phyloP scores from a whole-genome alignment of 2,329 filamentous ascomycete genomes.

The Alternaria arbusti region DNA sequence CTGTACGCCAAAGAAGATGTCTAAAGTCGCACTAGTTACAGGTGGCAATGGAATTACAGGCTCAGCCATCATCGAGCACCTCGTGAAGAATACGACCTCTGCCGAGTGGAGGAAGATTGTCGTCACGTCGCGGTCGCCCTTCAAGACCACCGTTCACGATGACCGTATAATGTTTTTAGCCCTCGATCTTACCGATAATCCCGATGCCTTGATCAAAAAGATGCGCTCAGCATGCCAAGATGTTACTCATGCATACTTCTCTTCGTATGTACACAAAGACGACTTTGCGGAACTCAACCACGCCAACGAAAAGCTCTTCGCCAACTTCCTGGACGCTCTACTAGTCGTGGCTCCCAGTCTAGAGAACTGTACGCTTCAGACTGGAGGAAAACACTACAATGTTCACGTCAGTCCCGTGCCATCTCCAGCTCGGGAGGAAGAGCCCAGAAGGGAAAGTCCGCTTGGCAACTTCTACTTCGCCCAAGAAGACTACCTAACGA shows the following conservation, averaged over 20 bases:
- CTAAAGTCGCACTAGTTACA: constrained; percentile 7
- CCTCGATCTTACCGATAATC: constrained; percentile 2
- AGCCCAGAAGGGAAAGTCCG: neutral
- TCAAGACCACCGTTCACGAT: constrained; percentile 7
- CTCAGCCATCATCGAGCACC: constrained; percentile 10
- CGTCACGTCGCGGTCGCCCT: constrained; percentile 10
- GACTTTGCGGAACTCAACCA: constrained; percentile 6
- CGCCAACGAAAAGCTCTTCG: constrained; percentile 1
- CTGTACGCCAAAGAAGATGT: neutral
- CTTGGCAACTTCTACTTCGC: constrained; percentile 11
- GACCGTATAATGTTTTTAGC: constrained; percentile 7
- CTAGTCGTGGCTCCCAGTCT: neutral
- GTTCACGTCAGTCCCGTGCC: constrained; percentile 9
- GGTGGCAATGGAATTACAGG: constrained; percentile 15
- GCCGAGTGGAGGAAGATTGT: constrained; percentile 8
- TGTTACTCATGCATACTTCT: constrained; percentile 16
- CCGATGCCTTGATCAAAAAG: neutral
- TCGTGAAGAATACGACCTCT: neutral
- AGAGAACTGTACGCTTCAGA: constrained; percentile 7
- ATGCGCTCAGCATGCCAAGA: neutral
- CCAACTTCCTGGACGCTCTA: constrained; percentile 9
- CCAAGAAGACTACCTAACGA: constrained; percentile 11
- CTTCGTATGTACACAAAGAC: constrained; percentile 13
- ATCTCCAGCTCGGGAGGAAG: constrained; percentile 1
- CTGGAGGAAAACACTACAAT: constrained; percentile 13